A percentile compares a stretch with the other conserved stretches of the same genome.
phyloP scores from a whole-genome alignment of 2,329 filamentous ascomycete genomes.

The Sporothrix euskadiensis region DNA sequence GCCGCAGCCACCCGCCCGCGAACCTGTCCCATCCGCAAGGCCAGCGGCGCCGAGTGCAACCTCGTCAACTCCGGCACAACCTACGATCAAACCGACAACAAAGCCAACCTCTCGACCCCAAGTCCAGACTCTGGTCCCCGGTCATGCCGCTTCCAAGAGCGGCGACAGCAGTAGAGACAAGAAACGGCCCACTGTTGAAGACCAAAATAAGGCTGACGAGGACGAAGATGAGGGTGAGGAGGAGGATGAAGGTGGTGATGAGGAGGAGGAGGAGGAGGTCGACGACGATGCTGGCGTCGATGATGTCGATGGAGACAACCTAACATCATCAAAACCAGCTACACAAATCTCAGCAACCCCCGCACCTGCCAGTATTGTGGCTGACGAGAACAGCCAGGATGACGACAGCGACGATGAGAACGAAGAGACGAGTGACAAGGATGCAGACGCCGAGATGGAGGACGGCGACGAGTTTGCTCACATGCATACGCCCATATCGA shows the following conservation, averaged over 20 bases:
- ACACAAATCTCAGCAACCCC: neutral
- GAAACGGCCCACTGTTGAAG: neutral
- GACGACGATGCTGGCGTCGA: slow-evolving; percentile 21
- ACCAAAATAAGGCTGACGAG: slow-evolving; percentile 4
- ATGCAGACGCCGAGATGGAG: slow-evolving; percentile 54
- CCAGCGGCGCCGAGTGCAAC: neutral
- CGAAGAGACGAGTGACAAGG: slow-evolving; percentile 21
- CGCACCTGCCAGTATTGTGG: neutral
- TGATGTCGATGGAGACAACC: neutral
- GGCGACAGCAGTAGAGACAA: neutral
- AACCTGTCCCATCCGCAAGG: neutral
- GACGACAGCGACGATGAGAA: slow-evolving; percentile 16
- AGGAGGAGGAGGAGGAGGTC: neutral
- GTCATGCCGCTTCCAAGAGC: neutral
- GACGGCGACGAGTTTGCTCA: slow-evolving; percentile 58
- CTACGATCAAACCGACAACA: neutral
- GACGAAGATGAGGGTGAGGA: neutral
- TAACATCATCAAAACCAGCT: neutral
- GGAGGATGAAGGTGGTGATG: neutral
- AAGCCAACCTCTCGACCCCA: neutral
- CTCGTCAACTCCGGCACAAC: neutral
- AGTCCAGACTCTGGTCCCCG: neutral
- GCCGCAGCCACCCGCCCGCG: neutral
- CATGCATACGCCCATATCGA: slow-evolving; percentile 46
- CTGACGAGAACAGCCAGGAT: neutral